Percentiles rank a stretch among this genome's conserved stretches.
Conservation (phyloP, 1,139 yeast genomes). For the Insectozyma bohioensis region DNA sequence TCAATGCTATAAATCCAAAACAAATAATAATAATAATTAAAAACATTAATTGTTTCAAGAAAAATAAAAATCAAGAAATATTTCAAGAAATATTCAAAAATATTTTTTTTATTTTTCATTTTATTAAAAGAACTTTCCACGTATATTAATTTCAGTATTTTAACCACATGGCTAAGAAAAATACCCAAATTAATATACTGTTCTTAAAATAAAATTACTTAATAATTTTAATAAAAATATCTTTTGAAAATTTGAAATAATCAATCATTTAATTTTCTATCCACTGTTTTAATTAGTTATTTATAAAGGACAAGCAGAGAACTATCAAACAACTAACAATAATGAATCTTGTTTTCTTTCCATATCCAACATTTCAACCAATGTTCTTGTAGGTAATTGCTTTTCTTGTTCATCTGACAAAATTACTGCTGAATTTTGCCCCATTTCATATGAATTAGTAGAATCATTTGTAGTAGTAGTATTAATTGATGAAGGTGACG, state of each 20-base stretch:
- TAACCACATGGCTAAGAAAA: constrained; percentile 17
- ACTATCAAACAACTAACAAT: no score
- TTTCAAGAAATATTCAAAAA: no score
- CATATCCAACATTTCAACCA: constrained; percentile 5
- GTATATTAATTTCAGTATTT: constrained; percentile 24
- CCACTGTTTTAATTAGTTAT: no score
- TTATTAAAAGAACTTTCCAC: no score
- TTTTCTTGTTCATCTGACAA: constrained; percentile 23
- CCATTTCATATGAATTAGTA: constrained; percentile 36
- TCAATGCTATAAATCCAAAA: constrained; percentile 37
- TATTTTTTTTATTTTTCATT: no score
- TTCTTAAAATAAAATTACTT: no score
- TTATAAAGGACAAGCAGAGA: constrained; percentile 43
- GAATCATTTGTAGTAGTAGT: constrained; percentile 11
- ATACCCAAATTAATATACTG: constrained; percentile 26
- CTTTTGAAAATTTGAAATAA: no score
- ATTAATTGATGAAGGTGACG: constrained; percentile 9
- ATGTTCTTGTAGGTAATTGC: constrained; percentile 4
- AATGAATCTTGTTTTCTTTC: constrained; percentile 1
- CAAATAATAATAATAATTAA: background rate
- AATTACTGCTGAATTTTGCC: constrained; percentile 55
- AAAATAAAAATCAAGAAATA: no score
- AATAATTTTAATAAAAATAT: no score
- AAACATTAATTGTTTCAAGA: no score
- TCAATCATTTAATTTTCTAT: no score